Evolutionary conservation across 495 filamentous ascomycete genomes (phyloP).

Genomic region (Penicillium chermesinum): DNA sequence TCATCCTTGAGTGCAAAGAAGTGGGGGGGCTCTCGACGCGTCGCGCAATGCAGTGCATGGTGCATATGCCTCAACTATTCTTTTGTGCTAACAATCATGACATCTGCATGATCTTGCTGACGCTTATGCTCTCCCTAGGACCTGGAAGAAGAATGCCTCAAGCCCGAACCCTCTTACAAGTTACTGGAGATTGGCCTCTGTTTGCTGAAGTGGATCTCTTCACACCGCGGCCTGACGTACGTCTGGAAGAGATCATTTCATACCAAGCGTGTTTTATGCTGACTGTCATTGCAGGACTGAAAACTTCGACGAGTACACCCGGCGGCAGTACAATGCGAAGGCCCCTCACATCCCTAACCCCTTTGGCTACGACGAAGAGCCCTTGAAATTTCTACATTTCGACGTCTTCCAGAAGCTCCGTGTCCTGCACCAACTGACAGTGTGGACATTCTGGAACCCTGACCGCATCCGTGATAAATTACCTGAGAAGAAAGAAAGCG

Average conservation of each 20-base stretch:
- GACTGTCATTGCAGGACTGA: slow-evolving; percentile 54
- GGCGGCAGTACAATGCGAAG: slow-evolving; percentile 82
- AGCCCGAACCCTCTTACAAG: slow-evolving; percentile 62
- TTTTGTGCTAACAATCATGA: not conserved
- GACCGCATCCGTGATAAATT: slow-evolving; percentile 83
- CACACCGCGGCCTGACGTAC: slow-evolving; percentile 85
- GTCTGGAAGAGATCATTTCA: slow-evolving; percentile 36
- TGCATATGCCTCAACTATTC: not conserved
- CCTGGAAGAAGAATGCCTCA: slow-evolving; percentile 82
- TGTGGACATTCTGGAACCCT: slow-evolving; percentile 81
- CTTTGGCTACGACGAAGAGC: slow-evolving; percentile 72
- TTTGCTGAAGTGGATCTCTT: slow-evolving; percentile 88
- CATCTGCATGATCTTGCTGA: not conserved
- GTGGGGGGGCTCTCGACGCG: not conserved
- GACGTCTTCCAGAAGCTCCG: slow-evolving; percentile 84
- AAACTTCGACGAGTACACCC: slow-evolving; percentile 90
- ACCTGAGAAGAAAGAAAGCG: slow-evolving; percentile 71
- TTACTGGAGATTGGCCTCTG: slow-evolving; percentile 80
- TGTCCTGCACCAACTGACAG: slow-evolving; percentile 83
- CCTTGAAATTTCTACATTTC: slow-evolving; percentile 70
- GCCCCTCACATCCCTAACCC: slow-evolving; percentile 71
- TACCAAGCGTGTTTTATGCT: not conserved
- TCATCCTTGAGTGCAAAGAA: not conserved
- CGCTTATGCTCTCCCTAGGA: slow-evolving; percentile 50
- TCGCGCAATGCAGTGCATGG: slow-evolving; percentile 3